These are phyloP conservation scores for Starmerella potacharoeniae DNA, from an alignment of 805 yeast genomes.

Conservation along the genomic window DNA sequence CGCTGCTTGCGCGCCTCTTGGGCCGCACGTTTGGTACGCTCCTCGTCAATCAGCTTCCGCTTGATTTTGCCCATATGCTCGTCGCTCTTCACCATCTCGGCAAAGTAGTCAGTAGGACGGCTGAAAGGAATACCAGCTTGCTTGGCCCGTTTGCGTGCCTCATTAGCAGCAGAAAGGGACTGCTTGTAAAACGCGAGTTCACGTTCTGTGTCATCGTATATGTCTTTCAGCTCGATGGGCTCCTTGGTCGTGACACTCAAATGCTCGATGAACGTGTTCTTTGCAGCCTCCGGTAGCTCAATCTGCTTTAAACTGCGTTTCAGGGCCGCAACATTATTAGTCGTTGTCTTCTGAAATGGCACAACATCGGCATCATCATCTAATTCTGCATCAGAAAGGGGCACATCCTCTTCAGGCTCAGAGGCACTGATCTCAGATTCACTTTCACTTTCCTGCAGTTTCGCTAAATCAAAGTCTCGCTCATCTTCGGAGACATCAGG, in stretches of 20 bases:
- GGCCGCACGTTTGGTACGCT: conserved; percentile 62
- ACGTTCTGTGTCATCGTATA: conserved; percentile 90
- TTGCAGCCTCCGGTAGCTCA: conserved; percentile 40
- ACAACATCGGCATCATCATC: conserved; percentile 93
- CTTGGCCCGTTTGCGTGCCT: conserved; percentile 52
- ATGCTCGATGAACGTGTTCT: conserved; percentile 71
- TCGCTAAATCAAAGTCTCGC: conserved; percentile 26
- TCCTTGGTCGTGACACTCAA: conserved; percentile 55
- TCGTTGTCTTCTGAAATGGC: conserved; percentile 79
- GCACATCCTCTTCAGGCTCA: conserved; percentile 55
- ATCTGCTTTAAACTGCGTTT: conserved; percentile 26
- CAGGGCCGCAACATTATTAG: conserved; percentile 75
- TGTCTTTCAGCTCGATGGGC: conserved; percentile 58
- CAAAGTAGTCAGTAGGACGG: conserved; percentile 91
- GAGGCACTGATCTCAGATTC: conserved; percentile 38
- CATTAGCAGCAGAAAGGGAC: conserved; percentile 71
- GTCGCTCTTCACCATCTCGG: conserved; percentile 96
- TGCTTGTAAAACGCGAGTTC: conserved; percentile 93
- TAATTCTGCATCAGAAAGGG: conserved; percentile 80
- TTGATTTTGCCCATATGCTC: conserved; percentile 95
- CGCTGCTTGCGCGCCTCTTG: conserved; percentile 93
- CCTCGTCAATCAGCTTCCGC: conserved; percentile 65
- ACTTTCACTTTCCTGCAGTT: conserved; percentile 30
- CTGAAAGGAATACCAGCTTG: conserved; percentile 75
- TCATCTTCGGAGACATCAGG: conserved; percentile 23